Base-by-base conservation (phyloP, 1,284 basidiomycete species). In the Puccinia horiana region DNA sequence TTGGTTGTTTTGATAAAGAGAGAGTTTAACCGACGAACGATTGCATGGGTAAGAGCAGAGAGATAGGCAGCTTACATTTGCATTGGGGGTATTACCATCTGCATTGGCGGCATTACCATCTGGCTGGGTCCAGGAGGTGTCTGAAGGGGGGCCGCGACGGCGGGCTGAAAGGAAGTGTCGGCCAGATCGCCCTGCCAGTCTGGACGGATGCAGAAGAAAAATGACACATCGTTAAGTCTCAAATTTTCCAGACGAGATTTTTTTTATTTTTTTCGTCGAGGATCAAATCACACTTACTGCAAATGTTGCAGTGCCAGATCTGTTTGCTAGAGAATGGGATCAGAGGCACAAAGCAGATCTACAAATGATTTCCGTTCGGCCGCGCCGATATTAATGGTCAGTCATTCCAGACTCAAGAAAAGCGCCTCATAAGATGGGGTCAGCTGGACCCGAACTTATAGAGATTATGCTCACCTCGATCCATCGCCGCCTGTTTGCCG, bases 231-330 rank as follows among this genome's bases (percentile, higher is more conserved):
- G 12, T n/a, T 8, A n/a, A 26, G 32, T 40, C 2, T 23, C 2
- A 35, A 32, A 1, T 2, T 26, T 26, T 23, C 47, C 14, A 47
- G 23, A 14, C 5, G 20, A 73, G 40, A n/a, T n/a, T n/a, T n/a
- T n/a, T n/a, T n/a, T n/a, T n/a, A 44, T 54, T n/a, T 54, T 54
- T 54, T 6, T 54, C 18, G 32, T 6, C 29, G 35, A 63, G 35
- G 12, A 18, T 32, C 32, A 9, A 23, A 20, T 8, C 23, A 26
- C n/a, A 40, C 37, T 67, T n/a, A 63, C 76, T 79, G 35, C 76
- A 79, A 23, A 79, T 79, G 44, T 52, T 79, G 63, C 76, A 79
- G 65, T 79, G 76, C 76, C 76, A 79, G 49, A 79, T 70, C 49
- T 79, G 63, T 29, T 70, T 70, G 35, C 47, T 70, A 4, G 49